Base-by-base conservation (phyloP, 202 grass and related monocot species). In the Musa balbisiana region DNA sequence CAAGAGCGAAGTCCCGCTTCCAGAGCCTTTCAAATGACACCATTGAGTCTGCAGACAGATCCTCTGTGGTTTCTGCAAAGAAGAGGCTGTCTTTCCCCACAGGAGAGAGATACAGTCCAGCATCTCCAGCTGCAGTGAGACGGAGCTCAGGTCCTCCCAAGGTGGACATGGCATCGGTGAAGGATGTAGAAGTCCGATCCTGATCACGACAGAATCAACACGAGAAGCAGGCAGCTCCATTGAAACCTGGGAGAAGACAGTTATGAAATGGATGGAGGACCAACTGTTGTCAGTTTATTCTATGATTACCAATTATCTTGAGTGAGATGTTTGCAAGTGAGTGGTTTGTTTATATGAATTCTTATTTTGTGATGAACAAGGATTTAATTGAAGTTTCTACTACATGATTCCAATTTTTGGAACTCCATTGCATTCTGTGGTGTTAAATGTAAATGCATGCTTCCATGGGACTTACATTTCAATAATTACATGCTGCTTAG, bases 71-170 rank as follows among this genome's bases (percentile, higher is more conserved):
- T 9, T 84, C 88, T 1, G 87, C 71, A 13, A 92, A 97, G 90
- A 97, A 93, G 76, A 91, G 74, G 86, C 67, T 97, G 63, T 92
- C 90, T 71, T 97, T 92, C 73, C 90, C 87, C 63, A 80, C 80
- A 14, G 90, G 90, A 73, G 78, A 84, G 13, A 55, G 76, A 51
- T 24, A 62, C 14, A 70, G n/a, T 26, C 10, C 72, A 11, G 86
- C 19, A 0, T 78, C 87, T 52, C 85, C 82, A 8, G 76, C 76
- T 10, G 82, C 80, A 24, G 87, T 78, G 84, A 82, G 93, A 73
- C 83, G 93, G 19, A 88, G 89, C 71, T 97, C 93, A 11, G 93
- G 90, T 15, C 93, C 93, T 63, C 93, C 93, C 51, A 97, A 92
- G 80, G 86, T 92, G 72, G 90, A 83, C 62, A 80, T 66, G 12